Evolutionary conservation across 163 green algal species (phyloP).

Genomic region (Chloromonas sp.): DNA sequence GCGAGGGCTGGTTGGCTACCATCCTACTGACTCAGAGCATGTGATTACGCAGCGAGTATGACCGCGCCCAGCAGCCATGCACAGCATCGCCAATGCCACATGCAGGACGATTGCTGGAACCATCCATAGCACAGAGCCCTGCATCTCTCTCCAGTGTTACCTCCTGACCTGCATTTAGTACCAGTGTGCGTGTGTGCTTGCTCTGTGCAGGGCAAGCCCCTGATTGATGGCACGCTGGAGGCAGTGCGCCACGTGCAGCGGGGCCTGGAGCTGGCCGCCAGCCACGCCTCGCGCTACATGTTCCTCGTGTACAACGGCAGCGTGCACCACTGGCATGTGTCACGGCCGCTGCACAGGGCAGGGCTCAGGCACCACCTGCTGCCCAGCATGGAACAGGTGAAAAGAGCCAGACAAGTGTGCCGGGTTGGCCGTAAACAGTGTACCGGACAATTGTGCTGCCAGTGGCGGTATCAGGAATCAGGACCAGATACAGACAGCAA

Average conservation of each 20-base stretch:
- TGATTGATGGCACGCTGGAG: conserved; percentile 47
- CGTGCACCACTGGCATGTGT: conserved; percentile 57
- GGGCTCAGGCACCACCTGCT: conserved; percentile 43
- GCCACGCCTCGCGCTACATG: conserved; percentile 27
- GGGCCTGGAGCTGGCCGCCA: conserved; percentile 10
- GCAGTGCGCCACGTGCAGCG: conserved; percentile 3
- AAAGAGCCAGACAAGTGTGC: too few relatives aligned
- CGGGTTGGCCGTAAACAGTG: too few relatives aligned
- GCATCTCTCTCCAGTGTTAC: too few relatives aligned
- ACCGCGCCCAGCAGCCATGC: too few relatives aligned
- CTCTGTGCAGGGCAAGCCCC: conserved; percentile 24
- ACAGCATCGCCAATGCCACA: neutral
- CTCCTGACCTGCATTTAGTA: too few relatives aligned
- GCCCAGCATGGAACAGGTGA: conserved; percentile 31
- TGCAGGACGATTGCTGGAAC: neutral
- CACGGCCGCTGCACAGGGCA: conserved; percentile 42
- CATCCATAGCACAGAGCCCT: neutral
- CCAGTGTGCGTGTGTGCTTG: too few relatives aligned
- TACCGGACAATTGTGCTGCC: too few relatives aligned
- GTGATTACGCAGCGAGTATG: too few relatives aligned
- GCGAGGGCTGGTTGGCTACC: too few relatives aligned
- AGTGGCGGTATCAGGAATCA: too few relatives aligned
- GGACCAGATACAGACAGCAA: too few relatives aligned
- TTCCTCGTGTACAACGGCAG: conserved; percentile 70
- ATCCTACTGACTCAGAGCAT: too few relatives aligned